Evolutionary conservation across 2,329 filamentous ascomycete genomes (phyloP).

Genomic region (Chalaropsis thielavioides): DNA sequence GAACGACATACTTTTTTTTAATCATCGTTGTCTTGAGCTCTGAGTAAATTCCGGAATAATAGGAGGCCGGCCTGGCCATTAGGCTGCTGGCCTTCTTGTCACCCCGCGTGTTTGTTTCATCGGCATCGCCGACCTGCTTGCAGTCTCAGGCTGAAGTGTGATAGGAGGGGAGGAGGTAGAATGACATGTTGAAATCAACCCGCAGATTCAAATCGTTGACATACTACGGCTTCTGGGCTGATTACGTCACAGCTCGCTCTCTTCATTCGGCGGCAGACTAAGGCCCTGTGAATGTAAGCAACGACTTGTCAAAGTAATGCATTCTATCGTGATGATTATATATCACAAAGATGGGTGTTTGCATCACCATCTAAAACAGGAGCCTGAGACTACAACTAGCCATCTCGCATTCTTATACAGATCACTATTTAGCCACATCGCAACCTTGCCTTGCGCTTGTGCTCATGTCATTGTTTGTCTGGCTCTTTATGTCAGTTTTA

Average conservation of each 20-base stretch:
- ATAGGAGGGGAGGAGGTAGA: not conserved
- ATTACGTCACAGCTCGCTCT: not conserved
- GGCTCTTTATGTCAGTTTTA: not conserved
- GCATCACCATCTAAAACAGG: too few species aligned
- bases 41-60: not conserved
- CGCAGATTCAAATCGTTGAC: not conserved
- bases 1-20: not conserved
- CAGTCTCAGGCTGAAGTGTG: not conserved
- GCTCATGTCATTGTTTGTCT: not conserved
- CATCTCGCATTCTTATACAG: not conserved
- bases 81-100: not conserved
- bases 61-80: not conserved
- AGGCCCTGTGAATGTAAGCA: not conserved
- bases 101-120: not conserved
- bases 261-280: not conserved
- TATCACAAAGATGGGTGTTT: not conserved
- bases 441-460: not conserved
- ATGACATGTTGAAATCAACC: not conserved
- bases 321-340: not conserved
- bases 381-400: too few species aligned
- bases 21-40: not conserved
- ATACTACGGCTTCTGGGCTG: not conserved
- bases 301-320: not conserved
- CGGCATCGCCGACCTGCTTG: not conserved
- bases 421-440: not conserved